These are phyloP conservation scores for Metarhizium brunneum DNA, from an alignment of 2,329 filamentous ascomycete species.

Conservation along the genomic window DNA sequence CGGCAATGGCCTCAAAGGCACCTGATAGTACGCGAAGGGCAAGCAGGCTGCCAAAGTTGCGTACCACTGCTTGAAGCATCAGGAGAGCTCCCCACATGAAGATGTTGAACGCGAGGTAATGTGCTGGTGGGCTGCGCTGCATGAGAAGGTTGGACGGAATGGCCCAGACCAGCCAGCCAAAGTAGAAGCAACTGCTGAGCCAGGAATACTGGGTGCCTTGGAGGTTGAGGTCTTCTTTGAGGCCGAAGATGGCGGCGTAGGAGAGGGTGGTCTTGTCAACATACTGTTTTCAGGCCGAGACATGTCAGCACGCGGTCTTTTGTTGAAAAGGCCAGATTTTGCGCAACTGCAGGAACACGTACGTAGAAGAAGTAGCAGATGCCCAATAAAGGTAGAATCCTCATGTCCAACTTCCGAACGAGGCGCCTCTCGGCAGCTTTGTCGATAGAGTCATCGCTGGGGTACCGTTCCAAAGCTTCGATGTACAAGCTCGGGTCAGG, in stretches of 20 bases:
- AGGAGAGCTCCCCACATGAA: conserved; percentile 44
- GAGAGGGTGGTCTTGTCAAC: too few relatives aligned
- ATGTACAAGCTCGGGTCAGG: conserved; percentile 21
- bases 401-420: conserved; percentile 26
- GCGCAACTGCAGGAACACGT: not conserved
- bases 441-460: conserved; percentile 27
- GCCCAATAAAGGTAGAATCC: conserved; percentile 27
- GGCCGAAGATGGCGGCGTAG: too few relatives aligned
- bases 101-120: conserved; percentile 26
- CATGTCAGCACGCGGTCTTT: too few relatives aligned
- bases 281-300: too few relatives aligned
- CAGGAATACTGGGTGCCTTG: too few relatives aligned
- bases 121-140: too few relatives aligned
- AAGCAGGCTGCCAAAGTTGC: conserved; percentile 46
- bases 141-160: too few relatives aligned
- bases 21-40: conserved; percentile 51
- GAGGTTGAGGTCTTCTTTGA: too few relatives aligned
- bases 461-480: conserved; percentile 26
- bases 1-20: conserved; percentile 35
- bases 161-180: too few relatives aligned
- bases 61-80: conserved; percentile 42
- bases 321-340: too few relatives aligned
- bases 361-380: conserved; percentile 32
- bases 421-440: conserved; percentile 21
- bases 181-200: too few relatives aligned